Evolutionary conservation across 805 yeast species (phyloP), one percentile per base, ranked within the genome.

Genomic region (Kregervanrija fluxuum): DNA sequence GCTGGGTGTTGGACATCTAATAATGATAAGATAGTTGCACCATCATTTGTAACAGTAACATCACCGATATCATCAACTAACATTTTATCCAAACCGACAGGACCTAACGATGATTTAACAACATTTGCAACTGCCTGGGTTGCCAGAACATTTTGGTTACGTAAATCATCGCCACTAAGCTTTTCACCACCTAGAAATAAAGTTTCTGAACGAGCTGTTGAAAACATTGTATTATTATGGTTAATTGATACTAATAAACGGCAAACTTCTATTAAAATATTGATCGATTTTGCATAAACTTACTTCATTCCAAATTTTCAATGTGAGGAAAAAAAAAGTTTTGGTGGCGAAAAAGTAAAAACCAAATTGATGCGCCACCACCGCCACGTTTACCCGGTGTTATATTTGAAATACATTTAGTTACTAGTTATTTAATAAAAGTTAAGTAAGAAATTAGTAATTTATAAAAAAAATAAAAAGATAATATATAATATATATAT

Each of bases 1-100:
- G 99, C 99, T 33, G 99, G 99, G 65, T 93, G 99, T 67, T 93
- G 96, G 42, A 93, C 98, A 62, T 93, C 99, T 52, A 93, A 71
- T 43, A 95, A 68, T 9, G 88, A 76, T 51, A 93, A 71, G 57
- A 93, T 93, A 4, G 99, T 93, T 48, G 99, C 99, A 53, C 99
- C 99, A 66, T 93, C 99, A 67, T 93, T 93, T 38, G 99, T 93
- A 41, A 93, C 97, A 5, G 96, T 90, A 38, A 93, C 97, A 67
- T 95, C 99, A 51, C 99, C 99, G 67, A 93, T 95, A 60, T 93
- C 99, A 66, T 93, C 99, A 35, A 93, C 99, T 40, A 93, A 75
- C 96, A 93, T 93, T 70, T 93, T 93, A 69, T 93, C 99, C 43
- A 93, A 74, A 28, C 99, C 99, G 33, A 93, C 98, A 8, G 99